These are phyloP conservation scores for Ensete ventricosum DNA, from an alignment of 176 grass and related monocot species.

Conservation along the genomic window DNA sequence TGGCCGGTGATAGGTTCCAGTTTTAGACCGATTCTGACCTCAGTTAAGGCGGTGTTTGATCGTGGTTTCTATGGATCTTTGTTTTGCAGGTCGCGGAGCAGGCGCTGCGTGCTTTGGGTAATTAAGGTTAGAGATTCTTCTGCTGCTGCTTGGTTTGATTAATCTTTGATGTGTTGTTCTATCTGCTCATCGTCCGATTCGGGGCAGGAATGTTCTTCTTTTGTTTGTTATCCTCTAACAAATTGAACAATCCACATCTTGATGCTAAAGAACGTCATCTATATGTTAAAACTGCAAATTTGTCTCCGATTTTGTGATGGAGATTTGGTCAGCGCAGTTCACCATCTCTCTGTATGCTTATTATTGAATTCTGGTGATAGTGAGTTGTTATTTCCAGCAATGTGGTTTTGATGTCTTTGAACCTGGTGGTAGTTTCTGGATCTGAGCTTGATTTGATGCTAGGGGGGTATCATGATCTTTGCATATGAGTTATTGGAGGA, in stretches of 20 bases:
- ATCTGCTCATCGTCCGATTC: background rate
- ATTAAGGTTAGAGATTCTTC: background rate
- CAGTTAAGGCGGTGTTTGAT: background rate
- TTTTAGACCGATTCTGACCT: background rate
- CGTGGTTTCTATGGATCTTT: background rate
- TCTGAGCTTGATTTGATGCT: background rate
- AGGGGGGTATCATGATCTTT: background rate
- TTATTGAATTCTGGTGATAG: background rate
- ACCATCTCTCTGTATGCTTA: background rate
- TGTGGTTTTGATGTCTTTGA: too few species aligned
- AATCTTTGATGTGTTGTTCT: background rate
- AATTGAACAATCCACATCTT: too few species aligned
- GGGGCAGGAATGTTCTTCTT: background rate
- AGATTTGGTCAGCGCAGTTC: background rate
- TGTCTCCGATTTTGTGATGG: background rate
- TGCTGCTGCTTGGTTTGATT: background rate
- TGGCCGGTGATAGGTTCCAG: background rate
- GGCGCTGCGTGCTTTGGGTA: background rate
- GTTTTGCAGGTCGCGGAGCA: background rate
- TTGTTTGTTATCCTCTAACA: background rate
- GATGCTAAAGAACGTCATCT: too few species aligned
- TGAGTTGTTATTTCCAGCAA: background rate
- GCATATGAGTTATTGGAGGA: background rate
- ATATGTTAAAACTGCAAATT: background rate
- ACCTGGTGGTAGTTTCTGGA: background rate